Evolutionary conservation across 257 asterid genomes (phyloP).

Genomic region (Solanum etuberosum): DNA sequence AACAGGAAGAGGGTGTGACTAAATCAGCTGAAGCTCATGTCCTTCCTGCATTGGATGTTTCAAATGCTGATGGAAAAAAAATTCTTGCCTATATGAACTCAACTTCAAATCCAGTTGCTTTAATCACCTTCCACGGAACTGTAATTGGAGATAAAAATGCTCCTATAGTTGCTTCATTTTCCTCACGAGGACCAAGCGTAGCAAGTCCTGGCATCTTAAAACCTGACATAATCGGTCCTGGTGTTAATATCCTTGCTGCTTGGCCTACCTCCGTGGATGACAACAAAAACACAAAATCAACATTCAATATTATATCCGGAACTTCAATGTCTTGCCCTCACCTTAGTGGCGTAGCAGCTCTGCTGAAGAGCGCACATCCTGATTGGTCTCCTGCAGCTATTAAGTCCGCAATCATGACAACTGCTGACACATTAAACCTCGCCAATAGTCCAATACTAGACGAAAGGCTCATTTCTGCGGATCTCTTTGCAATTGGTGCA

Average conservation of each 20-base stretch:
- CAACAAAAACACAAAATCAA: constrained; percentile 5
- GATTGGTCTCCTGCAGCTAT: constrained; percentile 43
- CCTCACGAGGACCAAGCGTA: constrained; percentile 38
- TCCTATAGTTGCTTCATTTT: constrained; percentile 35
- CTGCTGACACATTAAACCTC: constrained; percentile 23
- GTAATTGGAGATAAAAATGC: constrained; percentile 25
- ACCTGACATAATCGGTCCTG: constrained; percentile 58
- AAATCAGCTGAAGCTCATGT: constrained; percentile 13
- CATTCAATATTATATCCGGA: constrained; percentile 36
- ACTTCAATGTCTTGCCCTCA: constrained; percentile 56
- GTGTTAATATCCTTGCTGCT: constrained; percentile 41
- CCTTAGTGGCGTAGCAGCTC: constrained; percentile 33
- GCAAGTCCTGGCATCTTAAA: constrained; percentile 42
- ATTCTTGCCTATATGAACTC: constrained; percentile 22
- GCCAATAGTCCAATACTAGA: constrained; percentile 19
- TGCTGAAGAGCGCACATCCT: constrained; percentile 33
- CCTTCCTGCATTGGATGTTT: constrained; percentile 21
- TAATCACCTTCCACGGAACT: constrained; percentile 30
- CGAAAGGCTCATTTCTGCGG: constrained; percentile 17
- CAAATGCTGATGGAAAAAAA: constrained; percentile 3
- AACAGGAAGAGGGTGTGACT: background rate
- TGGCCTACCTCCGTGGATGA: constrained; percentile 28
- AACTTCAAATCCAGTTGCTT: constrained; percentile 9
- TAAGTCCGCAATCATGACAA: constrained; percentile 48
- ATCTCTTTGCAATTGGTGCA: constrained; percentile 24